Base-by-base conservation (phyloP, 441 rosid genomes). In the Pelargonium myrrhifolium region DNA sequence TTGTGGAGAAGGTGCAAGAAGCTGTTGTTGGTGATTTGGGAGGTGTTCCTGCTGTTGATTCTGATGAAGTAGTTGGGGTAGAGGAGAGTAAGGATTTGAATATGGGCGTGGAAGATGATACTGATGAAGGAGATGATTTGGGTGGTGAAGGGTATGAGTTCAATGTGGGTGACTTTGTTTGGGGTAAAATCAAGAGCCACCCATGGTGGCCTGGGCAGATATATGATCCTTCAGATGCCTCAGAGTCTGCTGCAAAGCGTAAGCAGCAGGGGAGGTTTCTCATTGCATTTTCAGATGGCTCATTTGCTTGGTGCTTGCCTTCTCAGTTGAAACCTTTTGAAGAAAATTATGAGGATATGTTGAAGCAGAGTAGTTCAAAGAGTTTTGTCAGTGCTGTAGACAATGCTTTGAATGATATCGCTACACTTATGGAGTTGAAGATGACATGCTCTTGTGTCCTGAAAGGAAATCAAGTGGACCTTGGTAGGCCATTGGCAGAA, bases 141-240 rank as follows among this genome's bases (percentile, higher is more conserved):
- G 73, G 64, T 14, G 80, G 40, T 22, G 88, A 79, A 1, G 86
- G 73, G 3, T 81, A 74, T 0, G 83, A 71, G 64, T 89, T 83
- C 65, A 72, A 69, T 69, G 86, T 84, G 9, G 98, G 97, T 71
- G 96, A 87, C 75, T 87, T 87, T 64, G 92, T 90, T 9, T 93
- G 98, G 97, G 92, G 88, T 56, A 85, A 86, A 78, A 81, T 82
- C 61, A 88, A 77, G 76, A 75, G 82, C 66, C 87, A 93, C 66
- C 90, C 89, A 60, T 93, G 96, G 94, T 93, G 97, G 98, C 94
- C 98, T 0, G 97, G 94, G 43, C 84, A 83, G 87, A 62, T 93
- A 62, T 89, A 87, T 68, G 87, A 89, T 80, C 75, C 87, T 7
- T 67, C 71, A 0, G 73, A 83, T 81, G 96, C 96, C 43, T 90